Base-by-base conservation (phyloP, 495 filamentous ascomycete species). In the Staphylotrichum longicolle region DNA sequence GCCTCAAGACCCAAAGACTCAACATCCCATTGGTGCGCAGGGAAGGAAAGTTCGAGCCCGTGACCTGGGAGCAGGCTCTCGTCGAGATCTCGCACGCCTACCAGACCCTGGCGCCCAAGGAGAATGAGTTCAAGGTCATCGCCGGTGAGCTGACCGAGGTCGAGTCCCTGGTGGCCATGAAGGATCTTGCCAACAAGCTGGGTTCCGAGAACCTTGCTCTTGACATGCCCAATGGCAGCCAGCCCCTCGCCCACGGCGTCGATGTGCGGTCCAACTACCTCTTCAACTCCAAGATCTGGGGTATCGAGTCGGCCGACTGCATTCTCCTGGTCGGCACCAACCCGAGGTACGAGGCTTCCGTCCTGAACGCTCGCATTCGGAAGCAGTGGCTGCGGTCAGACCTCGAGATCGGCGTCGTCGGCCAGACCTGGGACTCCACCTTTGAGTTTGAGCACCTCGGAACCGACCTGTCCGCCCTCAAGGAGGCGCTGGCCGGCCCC, bases 301-400 rank as follows among this genome's bases (percentile, higher is more conserved):
- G 89, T 66, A 89, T 98, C 37, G 94, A 98, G 75, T 91, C 95
- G 63, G 91, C 93, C 44, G 94, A 98, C 75, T 86, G 83, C 64
- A 90, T 98, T 57, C 88, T 98, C 57, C 83, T 98, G 27, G 82
- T 98, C 64, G 94, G 93, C 63, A 96, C 91, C 62, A 98, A 98
- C 77, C 89, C 94, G 34, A 86, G 94, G 57, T 88, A 93, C 65
- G 94, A 98, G 76, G 94, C 94, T 49, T 91, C 94, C 46, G 90
- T 91, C 59, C 82, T 98, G 27, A 98, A 98, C 70, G 93, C 93
- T 52, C 88, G 94, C 61, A 98, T 98, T 68, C 83, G 94, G 62
- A 98, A 98, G 78, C 94, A 97, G 74, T 98, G 93, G 86, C 79
- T 98, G 44, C 88, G 93, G 62, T 96, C 94, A 39, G 93, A 98